Evolutionary conservation across 805 yeast genomes (phyloP), one percentile per base, ranked within the genome.

Genomic region (Myxozyma udenii): DNA sequence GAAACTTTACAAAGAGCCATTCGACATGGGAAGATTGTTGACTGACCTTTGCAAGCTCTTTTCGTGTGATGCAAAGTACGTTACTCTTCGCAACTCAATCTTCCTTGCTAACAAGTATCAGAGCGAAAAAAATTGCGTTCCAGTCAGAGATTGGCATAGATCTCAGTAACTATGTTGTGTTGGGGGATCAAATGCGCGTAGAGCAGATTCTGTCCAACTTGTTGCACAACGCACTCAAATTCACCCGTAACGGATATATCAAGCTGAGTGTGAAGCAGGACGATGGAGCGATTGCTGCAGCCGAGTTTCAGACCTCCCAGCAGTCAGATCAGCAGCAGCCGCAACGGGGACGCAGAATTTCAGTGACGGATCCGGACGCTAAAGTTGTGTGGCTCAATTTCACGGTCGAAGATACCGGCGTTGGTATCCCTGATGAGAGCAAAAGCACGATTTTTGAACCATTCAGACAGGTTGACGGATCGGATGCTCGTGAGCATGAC

Each of bases 401-500:
- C 30, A 21, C n/a, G 6, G 38, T 50, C n/a, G 21, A 30, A 16
- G 53, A 50, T 21, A 47, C 53, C 4, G 53, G 53, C 12, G 46
- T 50, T 23, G 53, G 53, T 5, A 50, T 50, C 26, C 4, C 19
- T 3, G 14, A n/a, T 4, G 53, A 44, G 16, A 18, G 19, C 11
- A 5, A 38, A 21, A 12, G 24, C 16, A 28, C 14, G 5, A 12
- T 41, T 4, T 50, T 50, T 39, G 38, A 41, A 9, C 45, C 50
- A 6, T 50, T 39, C 37, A 38, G 23, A 19, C 49, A 45, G 22
- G 52, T 40, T 22, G 53, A 50, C 24, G 26, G 46, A 4, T 45
- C 51, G 6, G 51, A 36, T 23, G 44, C 53, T 14, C 39, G 53
- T 11, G 42, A 50, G 22, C 46, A 50, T 23, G 50, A 37, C 38